Conservation (phyloP, 495 filamentous ascomycete species). For the Talaromyces nanjingensis region DNA sequence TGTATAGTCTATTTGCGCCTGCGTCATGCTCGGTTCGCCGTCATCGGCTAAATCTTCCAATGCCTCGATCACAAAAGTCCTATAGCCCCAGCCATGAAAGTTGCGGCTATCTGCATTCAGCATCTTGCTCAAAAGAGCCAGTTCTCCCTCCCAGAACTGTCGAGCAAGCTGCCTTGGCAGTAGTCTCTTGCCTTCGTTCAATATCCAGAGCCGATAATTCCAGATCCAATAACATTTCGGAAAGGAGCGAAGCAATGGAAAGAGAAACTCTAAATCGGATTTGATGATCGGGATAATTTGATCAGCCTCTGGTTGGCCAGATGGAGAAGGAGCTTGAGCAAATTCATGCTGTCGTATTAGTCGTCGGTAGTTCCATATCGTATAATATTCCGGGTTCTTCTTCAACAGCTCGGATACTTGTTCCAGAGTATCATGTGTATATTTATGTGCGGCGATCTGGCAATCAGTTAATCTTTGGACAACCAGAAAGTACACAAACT, state of each 20-base stretch:
- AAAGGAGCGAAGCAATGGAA: constrained; percentile 73
- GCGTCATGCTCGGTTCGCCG: constrained; percentile 49
- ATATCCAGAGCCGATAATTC: constrained; percentile 89
- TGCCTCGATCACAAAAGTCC: constrained; percentile 62
- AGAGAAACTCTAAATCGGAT: constrained; percentile 69
- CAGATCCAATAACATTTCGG: constrained; percentile 99
- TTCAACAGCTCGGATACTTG: constrained; percentile 74
- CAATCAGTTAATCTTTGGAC: not conserved
- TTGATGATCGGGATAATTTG: constrained; percentile 46
- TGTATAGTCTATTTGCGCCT: constrained; percentile 83
- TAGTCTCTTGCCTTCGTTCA: constrained; percentile 60
- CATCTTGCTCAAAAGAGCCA: constrained; percentile 78
- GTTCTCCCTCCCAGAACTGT: constrained; percentile 73
- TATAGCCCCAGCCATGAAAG: constrained; percentile 96
- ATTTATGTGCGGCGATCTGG: constrained; percentile 51
- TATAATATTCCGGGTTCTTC: constrained; percentile 96
- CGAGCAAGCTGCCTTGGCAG: constrained; percentile 49
- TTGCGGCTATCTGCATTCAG: constrained; percentile 79
- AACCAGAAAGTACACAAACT: not conserved
- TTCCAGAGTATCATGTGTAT: constrained; percentile 58
- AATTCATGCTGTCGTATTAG: constrained; percentile 49
- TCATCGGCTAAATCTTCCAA: constrained; percentile 46
- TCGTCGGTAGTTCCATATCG: constrained; percentile 93
- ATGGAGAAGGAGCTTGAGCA: constrained; percentile 17
- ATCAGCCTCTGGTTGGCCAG: constrained; percentile 14